These are phyloP conservation scores for Evernia prunastri DNA, from an alignment of 495 filamentous ascomycete genomes.

Conservation along the genomic window DNA sequence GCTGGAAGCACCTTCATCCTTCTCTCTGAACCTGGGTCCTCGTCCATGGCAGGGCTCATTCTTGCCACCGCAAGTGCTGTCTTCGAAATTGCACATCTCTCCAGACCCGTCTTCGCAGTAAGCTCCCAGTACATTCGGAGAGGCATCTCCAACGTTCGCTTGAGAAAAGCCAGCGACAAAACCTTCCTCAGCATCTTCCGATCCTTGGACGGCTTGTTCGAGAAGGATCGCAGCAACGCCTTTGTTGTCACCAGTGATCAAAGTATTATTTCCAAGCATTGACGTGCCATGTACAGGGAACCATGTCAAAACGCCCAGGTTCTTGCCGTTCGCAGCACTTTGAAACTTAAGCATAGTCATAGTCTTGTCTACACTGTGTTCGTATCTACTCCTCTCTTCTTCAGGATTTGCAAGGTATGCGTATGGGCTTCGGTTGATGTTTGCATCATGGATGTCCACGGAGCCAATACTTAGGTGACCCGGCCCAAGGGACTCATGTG, in stretches of 20 bases:
- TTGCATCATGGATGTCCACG: constrained; percentile 71
- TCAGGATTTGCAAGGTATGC: constrained; percentile 87
- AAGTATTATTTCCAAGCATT: constrained; percentile 85
- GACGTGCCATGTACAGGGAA: constrained; percentile 93
- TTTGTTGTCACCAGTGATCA: constrained; percentile 93
- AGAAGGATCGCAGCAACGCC: constrained; percentile 85
- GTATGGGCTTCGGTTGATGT: constrained; percentile 84
- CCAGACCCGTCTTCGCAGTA: constrained; percentile 70
- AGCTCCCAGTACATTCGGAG: constrained; percentile 82
- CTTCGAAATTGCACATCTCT: constrained; percentile 59
- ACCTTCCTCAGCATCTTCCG: constrained; percentile 50
- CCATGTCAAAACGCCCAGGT: constrained; percentile 78
- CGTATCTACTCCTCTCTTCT: constrained; percentile 67
- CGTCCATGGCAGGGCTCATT: constrained; percentile 76
- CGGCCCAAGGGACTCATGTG: constrained; percentile 65
- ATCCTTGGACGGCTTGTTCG: constrained; percentile 59
- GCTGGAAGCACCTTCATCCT: constrained; percentile 64
- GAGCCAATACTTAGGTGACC: constrained; percentile 69
- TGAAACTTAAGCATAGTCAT: constrained; percentile 80
- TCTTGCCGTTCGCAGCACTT: constrained; percentile 62
- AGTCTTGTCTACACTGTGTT: constrained; percentile 75
- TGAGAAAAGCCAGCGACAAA: constrained; percentile 95
- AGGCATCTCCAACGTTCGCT: constrained; percentile 88
- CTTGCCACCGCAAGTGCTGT: constrained; percentile 72
- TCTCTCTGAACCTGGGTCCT: constrained; percentile 69